phyloP scores from a whole-genome alignment of 2,329 filamentous ascomycete species.

The Aspergillus luchuensis region DNA sequence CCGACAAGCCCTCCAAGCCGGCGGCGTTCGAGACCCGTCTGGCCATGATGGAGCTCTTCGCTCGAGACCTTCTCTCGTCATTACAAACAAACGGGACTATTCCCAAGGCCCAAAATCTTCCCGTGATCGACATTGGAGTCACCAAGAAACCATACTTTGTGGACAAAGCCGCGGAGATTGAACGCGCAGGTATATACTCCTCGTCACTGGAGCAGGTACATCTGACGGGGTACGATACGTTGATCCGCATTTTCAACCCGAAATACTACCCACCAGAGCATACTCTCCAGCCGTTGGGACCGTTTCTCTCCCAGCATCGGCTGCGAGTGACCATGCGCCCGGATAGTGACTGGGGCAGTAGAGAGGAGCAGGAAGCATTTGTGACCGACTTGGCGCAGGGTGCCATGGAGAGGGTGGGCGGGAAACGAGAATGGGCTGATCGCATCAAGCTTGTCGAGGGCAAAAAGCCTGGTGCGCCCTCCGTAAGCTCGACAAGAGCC shows the following conservation, averaged over 20 bases:
- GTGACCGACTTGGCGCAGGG: slow-evolving; percentile 42
- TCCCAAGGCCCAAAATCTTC: slow-evolving; percentile 20
- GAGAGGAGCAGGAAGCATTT: slow-evolving; percentile 44
- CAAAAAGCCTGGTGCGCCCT: slow-evolving; percentile 34
- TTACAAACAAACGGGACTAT: slow-evolving; percentile 23
- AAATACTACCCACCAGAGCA: slow-evolving; percentile 53
- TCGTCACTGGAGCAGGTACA: slow-evolving; percentile 47
- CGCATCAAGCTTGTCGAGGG: slow-evolving; percentile 46
- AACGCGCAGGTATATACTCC: slow-evolving; percentile 40
- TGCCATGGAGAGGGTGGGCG: slow-evolving; percentile 39
- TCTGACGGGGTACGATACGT: slow-evolving; percentile 52
- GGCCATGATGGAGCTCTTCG: slow-evolving; percentile 53
- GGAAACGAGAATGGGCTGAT: slow-evolving; percentile 45
- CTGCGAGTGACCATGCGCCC: slow-evolving; percentile 48
- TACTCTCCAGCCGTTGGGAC: slow-evolving; percentile 43
- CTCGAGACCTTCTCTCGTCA: slow-evolving; percentile 43
- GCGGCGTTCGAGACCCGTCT: slow-evolving; percentile 52
- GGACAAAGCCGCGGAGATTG: slow-evolving; percentile 51
- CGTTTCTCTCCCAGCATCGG: slow-evolving; percentile 47
- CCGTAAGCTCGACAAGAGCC: slow-evolving; percentile 48
- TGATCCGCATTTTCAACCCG: slow-evolving; percentile 51
- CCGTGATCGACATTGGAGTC: slow-evolving; percentile 50
- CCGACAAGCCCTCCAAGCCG: slow-evolving; percentile 60
- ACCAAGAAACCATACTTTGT: slow-evolving; percentile 53
- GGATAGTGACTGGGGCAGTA: slow-evolving; percentile 43